Conservation (phyloP, 176 grass and related monocot genomes). For the Avena insularis region DNA sequence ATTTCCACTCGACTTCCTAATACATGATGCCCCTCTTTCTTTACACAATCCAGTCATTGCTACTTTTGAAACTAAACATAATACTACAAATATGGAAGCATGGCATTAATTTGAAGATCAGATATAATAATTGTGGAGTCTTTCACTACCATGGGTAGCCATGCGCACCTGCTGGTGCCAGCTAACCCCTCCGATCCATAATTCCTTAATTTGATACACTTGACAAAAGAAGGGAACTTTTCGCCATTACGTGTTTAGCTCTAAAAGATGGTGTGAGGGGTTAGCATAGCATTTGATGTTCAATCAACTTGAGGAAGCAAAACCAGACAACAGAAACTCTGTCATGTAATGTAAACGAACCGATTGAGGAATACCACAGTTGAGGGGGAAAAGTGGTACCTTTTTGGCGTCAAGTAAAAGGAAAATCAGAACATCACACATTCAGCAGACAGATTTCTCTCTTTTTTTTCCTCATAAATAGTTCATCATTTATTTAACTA, state of each 20-base stretch:
- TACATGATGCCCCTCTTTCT: background rate
- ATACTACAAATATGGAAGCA: background rate
- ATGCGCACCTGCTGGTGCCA: no score
- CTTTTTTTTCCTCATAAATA: conserved; percentile 50
- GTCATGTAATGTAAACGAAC: conserved; percentile 23
- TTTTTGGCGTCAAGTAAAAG: conserved; percentile 40
- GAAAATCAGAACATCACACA: conserved; percentile 42
- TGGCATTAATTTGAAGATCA: background rate
- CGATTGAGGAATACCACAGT: conserved; percentile 1
- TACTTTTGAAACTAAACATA: background rate
- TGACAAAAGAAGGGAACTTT: background rate
- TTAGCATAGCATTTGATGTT: background rate
- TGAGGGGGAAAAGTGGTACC: conserved; percentile 22
- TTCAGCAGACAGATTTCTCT: conserved; percentile 46
- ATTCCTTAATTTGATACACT: background rate
- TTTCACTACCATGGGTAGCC: background rate
- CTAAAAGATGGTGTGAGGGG: background rate
- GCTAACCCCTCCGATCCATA: no score
- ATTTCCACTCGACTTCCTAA: background rate
- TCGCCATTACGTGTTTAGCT: background rate
- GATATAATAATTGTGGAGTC: background rate
- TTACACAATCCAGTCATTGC: background rate
- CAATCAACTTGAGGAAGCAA: conserved; percentile 9
- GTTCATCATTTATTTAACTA: conserved; percentile 63
- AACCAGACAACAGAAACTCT: background rate